phyloP scores from a whole-genome alignment of 345 rosid species.

The Syzygium oleosum region DNA sequence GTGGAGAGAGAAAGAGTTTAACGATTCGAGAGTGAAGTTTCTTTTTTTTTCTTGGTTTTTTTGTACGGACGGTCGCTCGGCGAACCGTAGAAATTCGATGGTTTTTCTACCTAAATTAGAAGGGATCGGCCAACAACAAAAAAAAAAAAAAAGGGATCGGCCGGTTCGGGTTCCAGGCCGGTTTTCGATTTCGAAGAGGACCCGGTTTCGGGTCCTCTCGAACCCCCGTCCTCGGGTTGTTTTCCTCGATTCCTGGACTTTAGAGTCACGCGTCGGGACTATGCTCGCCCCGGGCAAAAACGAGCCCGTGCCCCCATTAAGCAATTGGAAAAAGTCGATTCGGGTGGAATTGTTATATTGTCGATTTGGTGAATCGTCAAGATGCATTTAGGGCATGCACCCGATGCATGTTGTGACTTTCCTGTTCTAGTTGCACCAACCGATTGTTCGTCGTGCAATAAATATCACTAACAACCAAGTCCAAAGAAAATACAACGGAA shows the following conservation, averaged over 20 bases:
- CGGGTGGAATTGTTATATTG: accelerated
- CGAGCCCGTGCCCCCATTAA: neutral
- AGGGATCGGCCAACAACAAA: no score
- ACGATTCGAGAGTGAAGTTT: neutral
- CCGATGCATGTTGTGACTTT: neutral
- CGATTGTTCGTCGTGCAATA: neutral
- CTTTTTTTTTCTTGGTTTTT: neutral
- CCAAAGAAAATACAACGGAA: neutral
- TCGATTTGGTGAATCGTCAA: neutral
- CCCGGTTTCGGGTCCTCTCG: accelerated
- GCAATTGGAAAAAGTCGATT: neutral
- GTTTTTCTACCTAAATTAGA: neutral
- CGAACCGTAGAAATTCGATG: neutral
- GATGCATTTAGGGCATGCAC: neutral
- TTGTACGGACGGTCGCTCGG: neutral
- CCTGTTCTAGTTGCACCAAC: neutral
- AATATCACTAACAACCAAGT: neutral
- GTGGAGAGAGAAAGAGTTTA: neutral
- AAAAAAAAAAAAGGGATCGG: neutral
- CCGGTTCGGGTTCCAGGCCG: neutral
- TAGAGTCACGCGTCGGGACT: neutral
- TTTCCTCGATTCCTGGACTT: neutral
- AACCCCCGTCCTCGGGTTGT: neutral
- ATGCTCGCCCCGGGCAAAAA: neutral
- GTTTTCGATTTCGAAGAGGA: neutral